Conservation (phyloP, 768 basidiomycete genomes). For the Strobilomyces echinocephalus region DNA sequence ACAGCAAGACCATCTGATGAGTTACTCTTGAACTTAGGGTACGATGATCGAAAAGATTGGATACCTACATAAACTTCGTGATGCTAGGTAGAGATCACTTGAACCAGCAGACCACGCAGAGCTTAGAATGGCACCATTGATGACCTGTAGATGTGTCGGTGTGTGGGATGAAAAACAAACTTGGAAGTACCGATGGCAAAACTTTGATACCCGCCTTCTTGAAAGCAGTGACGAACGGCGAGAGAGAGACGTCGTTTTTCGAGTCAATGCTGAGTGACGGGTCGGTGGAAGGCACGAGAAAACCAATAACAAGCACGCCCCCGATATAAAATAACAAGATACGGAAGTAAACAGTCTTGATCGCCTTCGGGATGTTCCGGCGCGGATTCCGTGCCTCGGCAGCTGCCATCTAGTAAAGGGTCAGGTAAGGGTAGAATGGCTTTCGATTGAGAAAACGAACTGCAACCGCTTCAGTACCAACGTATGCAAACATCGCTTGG, state of each 20-base stretch:
- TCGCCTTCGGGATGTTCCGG: background rate
- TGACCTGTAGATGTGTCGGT: background rate
- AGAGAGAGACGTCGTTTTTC: too few species aligned
- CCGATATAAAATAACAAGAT: constrained; percentile 2
- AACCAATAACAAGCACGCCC: background rate
- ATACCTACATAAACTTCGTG: constrained; percentile 1
- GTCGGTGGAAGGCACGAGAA: constrained; percentile 4
- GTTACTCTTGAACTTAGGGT: too few species aligned
- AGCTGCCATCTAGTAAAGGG: background rate
- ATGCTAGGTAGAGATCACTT: background rate
- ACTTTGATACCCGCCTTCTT: too few species aligned
- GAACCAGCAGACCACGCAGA: background rate
- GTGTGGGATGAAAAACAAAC: background rate
- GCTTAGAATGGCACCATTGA: constrained; percentile 1
- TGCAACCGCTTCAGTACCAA: background rate
- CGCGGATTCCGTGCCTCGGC: background rate
- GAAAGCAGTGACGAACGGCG: too few species aligned
- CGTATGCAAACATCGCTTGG: background rate
- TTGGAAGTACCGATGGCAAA: too few species aligned
- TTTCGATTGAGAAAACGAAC: background rate
- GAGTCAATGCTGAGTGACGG: too few species aligned
- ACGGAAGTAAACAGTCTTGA: background rate
- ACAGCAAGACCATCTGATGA: constrained; percentile 48
- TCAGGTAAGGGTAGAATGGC: background rate
- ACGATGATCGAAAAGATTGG: background rate